Conservation (phyloP, 768 basidiomycete genomes). For the Plicaturopsis crispa region DNA sequence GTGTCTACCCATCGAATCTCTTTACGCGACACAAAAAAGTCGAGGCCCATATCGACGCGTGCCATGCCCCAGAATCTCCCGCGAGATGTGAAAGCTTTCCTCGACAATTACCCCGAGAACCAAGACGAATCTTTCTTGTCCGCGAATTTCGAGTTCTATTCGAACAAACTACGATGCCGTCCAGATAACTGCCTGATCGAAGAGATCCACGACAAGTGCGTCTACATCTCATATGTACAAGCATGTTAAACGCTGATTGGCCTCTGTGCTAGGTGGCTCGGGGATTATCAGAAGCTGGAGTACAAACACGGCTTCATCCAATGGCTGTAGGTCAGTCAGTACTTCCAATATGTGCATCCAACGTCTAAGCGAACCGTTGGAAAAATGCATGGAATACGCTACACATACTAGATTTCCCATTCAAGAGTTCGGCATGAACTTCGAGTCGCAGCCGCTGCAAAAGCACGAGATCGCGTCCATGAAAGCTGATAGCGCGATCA, state of each 20-base stretch:
- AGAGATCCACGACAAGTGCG: slow-evolving; percentile 54
- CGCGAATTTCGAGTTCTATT: slow-evolving; percentile 56
- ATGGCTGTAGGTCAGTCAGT: slow-evolving; percentile 52
- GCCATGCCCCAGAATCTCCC: slow-evolving; percentile 13
- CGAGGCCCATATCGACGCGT: no score
- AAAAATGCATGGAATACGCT: no score
- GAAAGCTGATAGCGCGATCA: slow-evolving; percentile 38
- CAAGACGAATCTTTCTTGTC: slow-evolving; percentile 3
- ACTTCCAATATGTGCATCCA: background rate
- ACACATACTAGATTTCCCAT: slow-evolving; percentile 71
- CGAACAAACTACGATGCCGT: slow-evolving; percentile 44
- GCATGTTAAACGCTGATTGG: background rate
- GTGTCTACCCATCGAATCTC: no score
- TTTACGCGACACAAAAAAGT: no score
- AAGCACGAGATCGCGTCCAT: slow-evolving; percentile 54
- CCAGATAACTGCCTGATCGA: no score
- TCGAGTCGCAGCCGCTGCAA: slow-evolving; percentile 56
- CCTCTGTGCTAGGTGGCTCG: slow-evolving; percentile 46
- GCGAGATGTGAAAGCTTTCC: slow-evolving; percentile 18
- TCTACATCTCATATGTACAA: background rate
- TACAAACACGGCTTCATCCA: slow-evolving; percentile 69
- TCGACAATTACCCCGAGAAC: slow-evolving; percentile 15
- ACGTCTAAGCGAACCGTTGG: no score
- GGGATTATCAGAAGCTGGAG: slow-evolving; percentile 57
- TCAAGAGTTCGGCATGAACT: slow-evolving; percentile 70